Conservation (phyloP, 441 rosid genomes). For the Jatropha multifida region DNA sequence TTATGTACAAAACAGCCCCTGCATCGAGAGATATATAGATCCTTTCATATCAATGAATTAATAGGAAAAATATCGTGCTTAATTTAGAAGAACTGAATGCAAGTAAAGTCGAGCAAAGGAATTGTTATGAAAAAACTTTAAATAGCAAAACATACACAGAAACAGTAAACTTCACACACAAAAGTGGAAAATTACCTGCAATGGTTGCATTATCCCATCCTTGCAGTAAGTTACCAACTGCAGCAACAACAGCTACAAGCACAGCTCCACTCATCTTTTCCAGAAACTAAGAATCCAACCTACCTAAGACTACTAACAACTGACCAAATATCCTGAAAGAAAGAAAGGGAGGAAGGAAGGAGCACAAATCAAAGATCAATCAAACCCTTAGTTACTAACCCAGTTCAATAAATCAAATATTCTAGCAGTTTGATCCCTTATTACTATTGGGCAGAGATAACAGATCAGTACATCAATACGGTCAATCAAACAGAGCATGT, state of each 20-base stretch:
- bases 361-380: constrained; percentile 28
- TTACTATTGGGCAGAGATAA: constrained; percentile 1
- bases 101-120: constrained; percentile 13
- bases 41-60: constrained; percentile 8
- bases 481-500: constrained; percentile 9
- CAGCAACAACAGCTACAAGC: constrained; percentile 89
- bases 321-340: constrained; percentile 28
- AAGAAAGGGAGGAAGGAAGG: constrained; percentile 4
- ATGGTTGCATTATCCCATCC: constrained; percentile 99
- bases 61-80: background rate
- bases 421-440: constrained; percentile 12
- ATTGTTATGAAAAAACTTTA: constrained; percentile 5
- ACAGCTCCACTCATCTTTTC: constrained; percentile 81
- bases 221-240: constrained; percentile 90
- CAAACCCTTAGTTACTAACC: constrained; percentile 18
- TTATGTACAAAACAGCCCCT: constrained; percentile 63
- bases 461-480: constrained; percentile 20
- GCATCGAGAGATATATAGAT: constrained; percentile 18
- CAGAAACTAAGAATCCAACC: constrained; percentile 28
- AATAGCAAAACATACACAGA: background rate
- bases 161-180: background rate
- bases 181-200: constrained; percentile 61
- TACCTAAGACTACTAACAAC: constrained; percentile 25
- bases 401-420: constrained; percentile 21
- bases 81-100: background rate